These are phyloP conservation scores for Epichloe glyceriae DNA, from an alignment of 2,329 filamentous ascomycete species.

Conservation along the genomic window DNA sequence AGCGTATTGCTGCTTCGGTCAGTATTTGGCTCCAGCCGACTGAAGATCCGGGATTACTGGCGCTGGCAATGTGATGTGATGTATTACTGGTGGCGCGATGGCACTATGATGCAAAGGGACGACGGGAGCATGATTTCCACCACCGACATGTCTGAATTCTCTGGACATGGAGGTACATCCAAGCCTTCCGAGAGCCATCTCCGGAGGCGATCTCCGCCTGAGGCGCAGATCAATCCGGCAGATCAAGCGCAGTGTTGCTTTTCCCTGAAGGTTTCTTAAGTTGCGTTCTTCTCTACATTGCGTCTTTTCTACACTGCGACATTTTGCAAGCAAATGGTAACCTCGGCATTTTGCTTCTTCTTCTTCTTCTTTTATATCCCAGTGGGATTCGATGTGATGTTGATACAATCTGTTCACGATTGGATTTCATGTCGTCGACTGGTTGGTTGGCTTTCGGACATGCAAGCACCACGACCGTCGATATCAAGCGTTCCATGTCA, in stretches of 20 bases:
- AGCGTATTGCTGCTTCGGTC: constrained; percentile 30
- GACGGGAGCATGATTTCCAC: constrained; percentile 9
- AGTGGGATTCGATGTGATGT: too few species aligned
- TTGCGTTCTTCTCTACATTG: too few species aligned
- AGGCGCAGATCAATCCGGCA: neutral
- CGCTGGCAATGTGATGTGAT: constrained; percentile 26
- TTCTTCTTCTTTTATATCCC: too few species aligned
- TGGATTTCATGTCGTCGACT: too few species aligned
- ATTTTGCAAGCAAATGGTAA: too few species aligned
- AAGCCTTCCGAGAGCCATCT: constrained; percentile 12
- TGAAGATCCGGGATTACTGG: constrained; percentile 21
- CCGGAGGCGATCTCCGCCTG: constrained; percentile 8
- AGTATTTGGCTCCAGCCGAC: constrained; percentile 15
- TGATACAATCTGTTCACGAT: too few species aligned
- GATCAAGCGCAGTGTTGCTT: constrained; percentile 2
- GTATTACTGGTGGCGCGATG: constrained; percentile 24
- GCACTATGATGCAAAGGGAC: constrained; percentile 9
- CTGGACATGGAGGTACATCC: constrained; percentile 14
- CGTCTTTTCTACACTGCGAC: too few species aligned
- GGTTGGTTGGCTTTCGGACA: too few species aligned
- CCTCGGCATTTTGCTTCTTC: too few species aligned
- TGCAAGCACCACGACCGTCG: neutral
- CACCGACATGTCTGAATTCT: constrained; percentile 13
- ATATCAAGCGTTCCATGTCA: neutral
- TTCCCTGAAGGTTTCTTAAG: too few species aligned